These are phyloP conservation scores for Alternaria incomplexa DNA, from an alignment of 2,329 filamentous ascomycete species.

Conservation along the genomic window DNA sequence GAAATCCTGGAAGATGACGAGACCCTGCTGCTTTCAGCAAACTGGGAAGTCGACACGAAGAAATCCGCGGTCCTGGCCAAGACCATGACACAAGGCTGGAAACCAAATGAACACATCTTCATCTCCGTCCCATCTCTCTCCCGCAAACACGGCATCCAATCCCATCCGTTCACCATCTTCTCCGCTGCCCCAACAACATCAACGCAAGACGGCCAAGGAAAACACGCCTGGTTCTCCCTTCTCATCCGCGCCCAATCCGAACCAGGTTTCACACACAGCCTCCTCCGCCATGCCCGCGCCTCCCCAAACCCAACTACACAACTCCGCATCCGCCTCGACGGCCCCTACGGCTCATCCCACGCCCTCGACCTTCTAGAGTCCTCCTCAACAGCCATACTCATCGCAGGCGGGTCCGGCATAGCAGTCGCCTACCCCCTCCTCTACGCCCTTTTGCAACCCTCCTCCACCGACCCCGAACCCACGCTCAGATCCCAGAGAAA, in stretches of 20 bases:
- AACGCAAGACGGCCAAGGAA: slow-evolving; percentile 17
- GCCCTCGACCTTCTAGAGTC: slow-evolving; percentile 61
- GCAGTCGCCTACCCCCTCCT: slow-evolving; percentile 68
- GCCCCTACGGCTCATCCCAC: slow-evolving; percentile 67
- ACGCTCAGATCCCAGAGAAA: slow-evolving; percentile 27
- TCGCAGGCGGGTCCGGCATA: slow-evolving; percentile 70
- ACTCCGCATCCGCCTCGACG: slow-evolving; percentile 63
- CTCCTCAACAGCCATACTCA: slow-evolving; percentile 59
- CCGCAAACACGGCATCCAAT: slow-evolving; percentile 61
- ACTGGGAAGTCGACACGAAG: slow-evolving; percentile 46
- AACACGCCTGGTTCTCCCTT: slow-evolving; percentile 61
- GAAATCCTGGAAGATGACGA: slow-evolving; percentile 62
- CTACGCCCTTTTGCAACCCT: slow-evolving; percentile 55
- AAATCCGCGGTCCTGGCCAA: slow-evolving; percentile 24
- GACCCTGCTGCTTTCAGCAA: slow-evolving; percentile 59
- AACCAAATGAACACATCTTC: slow-evolving; percentile 69
- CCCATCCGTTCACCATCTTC: slow-evolving; percentile 72
- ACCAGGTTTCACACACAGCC: slow-evolving; percentile 62
- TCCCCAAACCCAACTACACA: slow-evolving; percentile 53
- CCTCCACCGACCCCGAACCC: slow-evolving; percentile 21
- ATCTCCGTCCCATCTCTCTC: slow-evolving; percentile 64
- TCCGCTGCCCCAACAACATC: slow-evolving; percentile 58
- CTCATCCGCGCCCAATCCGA: slow-evolving; percentile 63
- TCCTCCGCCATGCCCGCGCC: slow-evolving; percentile 59
- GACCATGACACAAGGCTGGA: slow-evolving; percentile 61